Evolutionary conservation across 1,139 yeast species (phyloP).

Genomic region (Magnusiomyces sp.): DNA sequence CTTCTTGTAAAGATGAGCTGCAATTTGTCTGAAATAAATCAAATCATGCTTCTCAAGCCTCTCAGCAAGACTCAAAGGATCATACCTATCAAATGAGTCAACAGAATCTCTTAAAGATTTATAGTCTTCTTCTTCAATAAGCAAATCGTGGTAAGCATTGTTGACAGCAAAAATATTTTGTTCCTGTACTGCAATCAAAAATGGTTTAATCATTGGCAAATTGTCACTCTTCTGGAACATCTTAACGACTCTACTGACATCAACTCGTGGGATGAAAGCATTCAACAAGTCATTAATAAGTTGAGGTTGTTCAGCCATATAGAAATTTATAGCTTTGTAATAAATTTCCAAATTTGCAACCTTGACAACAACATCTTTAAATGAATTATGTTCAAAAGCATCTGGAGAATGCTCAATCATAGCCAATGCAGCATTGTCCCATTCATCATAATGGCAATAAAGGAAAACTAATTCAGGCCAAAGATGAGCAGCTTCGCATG

Average conservation of each 20-base stretch:
- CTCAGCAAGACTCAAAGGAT: slow-evolving; percentile 84
- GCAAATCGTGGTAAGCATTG: slow-evolving; percentile 87
- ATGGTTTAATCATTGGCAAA: slow-evolving; percentile 91
- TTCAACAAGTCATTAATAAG: slow-evolving; percentile 78
- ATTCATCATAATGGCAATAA: slow-evolving; percentile 97
- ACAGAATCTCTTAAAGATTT: slow-evolving; percentile 81
- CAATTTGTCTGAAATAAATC: slow-evolving; percentile 90
- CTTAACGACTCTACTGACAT: slow-evolving; percentile 89
- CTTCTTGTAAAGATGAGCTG: slow-evolving; percentile 88
- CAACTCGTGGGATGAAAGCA: slow-evolving; percentile 84
- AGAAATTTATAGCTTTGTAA: slow-evolving; percentile 93
- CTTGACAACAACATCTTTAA: slow-evolving; percentile 90
- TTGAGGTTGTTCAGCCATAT: slow-evolving; percentile 87
- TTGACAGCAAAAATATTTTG: slow-evolving; percentile 89
- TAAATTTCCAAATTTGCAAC: slow-evolving; percentile 94
- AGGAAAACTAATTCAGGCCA: slow-evolving; percentile 96
- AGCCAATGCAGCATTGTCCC: slow-evolving; percentile 98
- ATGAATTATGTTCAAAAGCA: slow-evolving; percentile 87
- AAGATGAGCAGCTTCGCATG: slow-evolving; percentile 87
- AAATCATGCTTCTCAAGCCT: slow-evolving; percentile 87
- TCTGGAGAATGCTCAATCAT: slow-evolving; percentile 93
- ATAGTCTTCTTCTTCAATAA: slow-evolving; percentile 95
- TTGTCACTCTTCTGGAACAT: slow-evolving; percentile 94
- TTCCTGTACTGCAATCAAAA: slow-evolving; percentile 80
- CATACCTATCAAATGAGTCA: slow-evolving; percentile 85